Evolutionary conservation across 495 filamentous ascomycete genomes (phyloP).

Genomic region (Paragyromitra xinjiangensis): DNA sequence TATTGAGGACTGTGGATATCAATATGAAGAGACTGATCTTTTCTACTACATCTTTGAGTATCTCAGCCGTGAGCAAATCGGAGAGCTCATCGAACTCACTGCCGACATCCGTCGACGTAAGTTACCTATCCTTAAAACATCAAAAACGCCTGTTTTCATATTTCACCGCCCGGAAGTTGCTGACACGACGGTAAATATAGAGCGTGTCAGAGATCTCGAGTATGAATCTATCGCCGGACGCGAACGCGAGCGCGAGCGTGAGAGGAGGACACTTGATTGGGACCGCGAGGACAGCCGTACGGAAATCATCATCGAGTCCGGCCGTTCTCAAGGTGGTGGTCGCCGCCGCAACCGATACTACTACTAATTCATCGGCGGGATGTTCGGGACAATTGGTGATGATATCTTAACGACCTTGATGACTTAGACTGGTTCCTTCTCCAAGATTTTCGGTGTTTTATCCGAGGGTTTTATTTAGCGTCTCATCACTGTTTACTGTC

Average conservation of each 20-base stretch:
- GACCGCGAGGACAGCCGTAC: conserved; percentile 58
- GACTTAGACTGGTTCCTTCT: conserved; percentile 49
- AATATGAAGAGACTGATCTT: conserved; percentile 87
- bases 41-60: conserved; percentile 96
- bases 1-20: conserved; percentile 83
- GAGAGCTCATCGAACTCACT: conserved; percentile 79
- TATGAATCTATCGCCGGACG: conserved; percentile 67
- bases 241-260: not conserved
- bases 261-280: conserved; percentile 61
- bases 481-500: conserved; percentile 1
- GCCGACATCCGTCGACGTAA: conserved; percentile 82
- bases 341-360: conserved; percentile 54
- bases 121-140: conserved; percentile 24
- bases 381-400: not conserved
- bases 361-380: conserved; percentile 38
- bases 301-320: conserved; percentile 55
- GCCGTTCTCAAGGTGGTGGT: not conserved
- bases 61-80: conserved; percentile 84
- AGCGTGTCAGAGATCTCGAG: conserved; percentile 81
- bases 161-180: conserved; percentile 28
- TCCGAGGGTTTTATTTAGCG: conserved; percentile 44
- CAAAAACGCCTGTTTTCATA: conserved; percentile 37
- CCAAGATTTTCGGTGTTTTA: conserved; percentile 45
- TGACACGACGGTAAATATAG: conserved; percentile 49
- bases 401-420: conserved; percentile 44